Conservation (phyloP, 192 early-diverging fungal species). For the Paraglomus brasilianum region DNA sequence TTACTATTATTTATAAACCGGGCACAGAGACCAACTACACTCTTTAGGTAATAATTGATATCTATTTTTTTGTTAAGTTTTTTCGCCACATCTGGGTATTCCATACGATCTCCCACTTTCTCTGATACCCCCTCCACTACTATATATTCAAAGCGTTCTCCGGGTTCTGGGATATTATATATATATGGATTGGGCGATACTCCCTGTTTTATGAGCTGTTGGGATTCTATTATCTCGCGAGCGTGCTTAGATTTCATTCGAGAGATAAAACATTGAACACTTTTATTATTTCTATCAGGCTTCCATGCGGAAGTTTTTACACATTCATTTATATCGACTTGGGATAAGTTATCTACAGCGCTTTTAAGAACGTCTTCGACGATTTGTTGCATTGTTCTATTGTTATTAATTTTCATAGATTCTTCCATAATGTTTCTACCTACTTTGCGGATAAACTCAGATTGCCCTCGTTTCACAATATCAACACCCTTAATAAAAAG, state of each 20-base stretch:
- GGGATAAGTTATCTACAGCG: not conserved
- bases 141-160: conserved; percentile 7
- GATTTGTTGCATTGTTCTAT: conserved; percentile 4
- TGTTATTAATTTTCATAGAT: not conserved
- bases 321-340: not conserved
- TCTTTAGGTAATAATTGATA: conserved; percentile 16
- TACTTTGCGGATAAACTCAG: conserved; percentile 7
- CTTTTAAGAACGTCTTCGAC: not conserved
- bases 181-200: not conserved
- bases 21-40: conserved; percentile 4
- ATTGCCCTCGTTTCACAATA: conserved; percentile 7
- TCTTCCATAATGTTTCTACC: not conserved
- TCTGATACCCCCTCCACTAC: not conserved
- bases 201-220: conserved; percentile 1
- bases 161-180: conserved; percentile 4
- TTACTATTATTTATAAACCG: not conserved
- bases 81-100: conserved; percentile 8
- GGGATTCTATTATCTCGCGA: not conserved
- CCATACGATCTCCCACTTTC: not conserved
- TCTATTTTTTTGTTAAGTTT: not conserved
- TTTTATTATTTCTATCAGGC: not conserved
- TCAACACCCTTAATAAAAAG: conserved; percentile 17
- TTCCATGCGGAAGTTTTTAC: not conserved
- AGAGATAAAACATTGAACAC: not conserved
- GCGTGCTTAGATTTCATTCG: conserved; percentile 1